Evolutionary conservation across 345 rosid genomes (phyloP), one percentile per base, ranked within the genome.

Genomic region (Gossypium mustelinum): DNA sequence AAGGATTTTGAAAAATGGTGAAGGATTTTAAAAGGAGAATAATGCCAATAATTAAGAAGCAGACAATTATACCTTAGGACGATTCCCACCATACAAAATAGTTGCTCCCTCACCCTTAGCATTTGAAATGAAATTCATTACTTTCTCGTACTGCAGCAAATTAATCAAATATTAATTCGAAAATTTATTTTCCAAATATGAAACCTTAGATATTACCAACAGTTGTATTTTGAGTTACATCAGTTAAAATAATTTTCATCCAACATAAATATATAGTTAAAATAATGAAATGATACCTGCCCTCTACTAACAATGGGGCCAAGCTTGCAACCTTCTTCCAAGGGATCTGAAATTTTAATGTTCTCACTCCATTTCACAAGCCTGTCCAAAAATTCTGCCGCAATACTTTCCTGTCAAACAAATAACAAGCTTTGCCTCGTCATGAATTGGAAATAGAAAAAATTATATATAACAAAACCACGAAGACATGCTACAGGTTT

Each of bases 101-200:
- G 96, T 89, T 64, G 98, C 99, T 73, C 98, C 99, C 85, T 93
- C 99, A 22, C 81, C 81, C 84, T 87, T 93, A 27, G 98, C 96
- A 20, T 87, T 91, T 51, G 97, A 81, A 73, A 93, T 89, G 80
- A 91, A 89, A 77, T 91, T 89, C 83, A 84, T 20, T 62, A 86
- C 78, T 79, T 87, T 95, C 75, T 91, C 90, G 77, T 93, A 91
- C 99, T 93, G 93, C 85, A 81, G 68, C 43, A 80, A 54, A 56
- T 45, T 71, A 73, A 68, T 45, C 70, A 68, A 55, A 67, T 12
- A 77, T 79, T 54, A 57, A 70, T 47, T 34, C 74, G 11, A 65
- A 10, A 63, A 9, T 9, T 43, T 11, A 1, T 51, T 41, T 41
- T 13, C 22, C 41, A 24, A 25, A 68, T 10, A 8, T 9, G 67